Percentiles rank a stretch among this genome's conserved stretches.
phyloP scores from a whole-genome alignment of 345 rosid species.

The Turnera subulata region DNA sequence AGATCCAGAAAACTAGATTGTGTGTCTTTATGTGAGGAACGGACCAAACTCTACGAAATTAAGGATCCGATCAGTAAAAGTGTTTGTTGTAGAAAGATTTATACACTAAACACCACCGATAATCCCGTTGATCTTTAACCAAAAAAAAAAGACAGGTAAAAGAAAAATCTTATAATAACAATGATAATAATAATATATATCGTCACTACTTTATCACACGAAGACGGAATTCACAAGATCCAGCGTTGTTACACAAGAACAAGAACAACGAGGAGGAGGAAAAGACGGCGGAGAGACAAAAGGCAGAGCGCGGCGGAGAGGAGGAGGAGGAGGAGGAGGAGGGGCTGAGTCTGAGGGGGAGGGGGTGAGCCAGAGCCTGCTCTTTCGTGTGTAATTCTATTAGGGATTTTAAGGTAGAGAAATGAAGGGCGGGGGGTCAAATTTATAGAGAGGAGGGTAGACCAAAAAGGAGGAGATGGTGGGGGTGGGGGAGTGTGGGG shows the following conservation, averaged over 20 bases:
- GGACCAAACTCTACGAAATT: too few species aligned
- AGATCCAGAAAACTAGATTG: too few species aligned
- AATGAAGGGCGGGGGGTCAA: neutral
- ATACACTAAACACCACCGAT: too few species aligned
- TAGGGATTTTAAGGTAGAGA: neutral
- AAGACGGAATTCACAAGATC: neutral
- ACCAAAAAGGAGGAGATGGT: slow-evolving; percentile 3
- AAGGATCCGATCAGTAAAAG: neutral
- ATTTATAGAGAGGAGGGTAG: slow-evolving; percentile 26
- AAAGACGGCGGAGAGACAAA: neutral
- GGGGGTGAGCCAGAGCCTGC: slow-evolving; percentile 6
- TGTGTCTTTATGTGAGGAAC: too few species aligned
- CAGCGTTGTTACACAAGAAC: neutral
- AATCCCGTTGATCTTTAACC: too few species aligned
- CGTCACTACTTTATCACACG: neutral
- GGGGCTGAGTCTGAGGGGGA: slow-evolving; percentile 3
- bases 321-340: neutral
- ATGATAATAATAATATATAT: too few species aligned
- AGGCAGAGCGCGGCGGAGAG: too few species aligned
- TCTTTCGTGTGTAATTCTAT: too few species aligned
- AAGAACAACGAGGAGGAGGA: neutral
- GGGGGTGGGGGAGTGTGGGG: neutral
- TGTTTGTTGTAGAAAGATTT: neutral
- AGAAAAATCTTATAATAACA: neutral
- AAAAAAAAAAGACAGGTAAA: neutral